These are phyloP conservation scores for Ceriops tagal DNA, from an alignment of 345 rosid genomes.

Conservation along the genomic window DNA sequence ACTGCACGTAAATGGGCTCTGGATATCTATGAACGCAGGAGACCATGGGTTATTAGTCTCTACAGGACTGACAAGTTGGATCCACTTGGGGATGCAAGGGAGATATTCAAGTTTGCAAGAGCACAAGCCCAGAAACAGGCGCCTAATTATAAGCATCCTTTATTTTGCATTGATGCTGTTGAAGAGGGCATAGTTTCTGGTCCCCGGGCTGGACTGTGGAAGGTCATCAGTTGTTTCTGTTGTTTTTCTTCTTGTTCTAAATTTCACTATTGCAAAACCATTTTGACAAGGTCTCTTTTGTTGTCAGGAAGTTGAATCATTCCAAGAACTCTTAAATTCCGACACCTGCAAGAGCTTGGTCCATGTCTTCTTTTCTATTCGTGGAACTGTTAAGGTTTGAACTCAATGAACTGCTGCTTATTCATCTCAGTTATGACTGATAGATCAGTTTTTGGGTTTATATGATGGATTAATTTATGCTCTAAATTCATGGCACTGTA, in stretches of 20 bases:
- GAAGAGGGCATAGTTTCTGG: conserved; percentile 87
- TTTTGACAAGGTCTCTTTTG: conserved; percentile 15
- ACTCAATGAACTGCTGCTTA: neutral
- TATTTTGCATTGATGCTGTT: conserved; percentile 75
- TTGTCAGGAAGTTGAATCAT: conserved; percentile 71
- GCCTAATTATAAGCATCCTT: conserved; percentile 80
- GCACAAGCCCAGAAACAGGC: conserved; percentile 67
- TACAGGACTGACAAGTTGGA: conserved; percentile 75
- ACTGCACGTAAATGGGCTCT: conserved; percentile 85
- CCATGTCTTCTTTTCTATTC: conserved; percentile 83
- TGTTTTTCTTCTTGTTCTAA: conserved; percentile 8
- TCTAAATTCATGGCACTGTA: no score
- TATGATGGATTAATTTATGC: no score
- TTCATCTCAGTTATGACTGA: neutral
- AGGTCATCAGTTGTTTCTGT: conserved; percentile 43
- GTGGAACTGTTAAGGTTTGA: conserved; percentile 81
- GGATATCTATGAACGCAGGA: conserved; percentile 64
- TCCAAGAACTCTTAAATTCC: conserved; percentile 48
- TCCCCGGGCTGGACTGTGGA: conserved; percentile 71
- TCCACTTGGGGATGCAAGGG: conserved; percentile 85
- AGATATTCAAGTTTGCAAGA: conserved; percentile 79
- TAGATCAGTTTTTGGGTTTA: neutral
- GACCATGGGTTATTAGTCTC: conserved; percentile 82
- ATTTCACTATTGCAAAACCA: conserved; percentile 9
- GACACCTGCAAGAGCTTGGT: conserved; percentile 83